phyloP scores from a whole-genome alignment of 2,329 filamentous ascomycete genomes.

The Nemania abortiva region DNA sequence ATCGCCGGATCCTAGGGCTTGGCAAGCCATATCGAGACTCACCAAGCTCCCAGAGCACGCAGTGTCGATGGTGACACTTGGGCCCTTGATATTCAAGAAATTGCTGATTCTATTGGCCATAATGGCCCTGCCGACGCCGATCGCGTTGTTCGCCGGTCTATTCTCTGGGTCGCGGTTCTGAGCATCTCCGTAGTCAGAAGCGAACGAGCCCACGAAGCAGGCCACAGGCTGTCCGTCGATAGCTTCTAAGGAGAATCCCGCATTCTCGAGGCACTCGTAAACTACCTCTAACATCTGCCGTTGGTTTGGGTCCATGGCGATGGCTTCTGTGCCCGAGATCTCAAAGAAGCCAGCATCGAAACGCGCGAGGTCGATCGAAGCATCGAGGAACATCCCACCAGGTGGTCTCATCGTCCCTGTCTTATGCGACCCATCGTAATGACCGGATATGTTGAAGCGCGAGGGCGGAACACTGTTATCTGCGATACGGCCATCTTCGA shows the following conservation, averaged over 20 bases:
- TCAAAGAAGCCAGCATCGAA: constrained; percentile 55
- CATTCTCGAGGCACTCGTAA: constrained; percentile 48
- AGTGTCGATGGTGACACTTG: too few relatives aligned
- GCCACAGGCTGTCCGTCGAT: constrained; percentile 36
- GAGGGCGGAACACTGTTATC: constrained; percentile 53
- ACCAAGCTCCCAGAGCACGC: too few relatives aligned
- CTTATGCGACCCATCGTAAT: constrained; percentile 54
- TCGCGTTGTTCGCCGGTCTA: neutral
- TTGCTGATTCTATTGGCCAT: too few relatives aligned
- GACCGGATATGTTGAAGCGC: constrained; percentile 53
- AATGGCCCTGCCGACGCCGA: constrained; percentile 44
- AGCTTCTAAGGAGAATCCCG: constrained; percentile 42
- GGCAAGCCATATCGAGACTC: too few relatives aligned
- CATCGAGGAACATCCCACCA: constrained; percentile 56
- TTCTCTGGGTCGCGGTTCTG: constrained; percentile 1
- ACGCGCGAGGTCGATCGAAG: constrained; percentile 49
- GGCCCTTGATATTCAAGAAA: too few relatives aligned
- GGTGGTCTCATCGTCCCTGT: constrained; percentile 52
- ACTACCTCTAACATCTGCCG: constrained; percentile 49
- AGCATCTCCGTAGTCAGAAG: constrained; percentile 17
- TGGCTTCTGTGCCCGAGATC: constrained; percentile 35
- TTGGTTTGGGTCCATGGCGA: too few relatives aligned
- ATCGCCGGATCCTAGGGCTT: too few relatives aligned
- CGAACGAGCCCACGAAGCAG: constrained; percentile 44
- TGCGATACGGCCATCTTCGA: constrained; percentile 13